phyloP scores from a whole-genome alignment of 2,329 filamentous ascomycete species.

The Bimuria novae-zelandiae region DNA sequence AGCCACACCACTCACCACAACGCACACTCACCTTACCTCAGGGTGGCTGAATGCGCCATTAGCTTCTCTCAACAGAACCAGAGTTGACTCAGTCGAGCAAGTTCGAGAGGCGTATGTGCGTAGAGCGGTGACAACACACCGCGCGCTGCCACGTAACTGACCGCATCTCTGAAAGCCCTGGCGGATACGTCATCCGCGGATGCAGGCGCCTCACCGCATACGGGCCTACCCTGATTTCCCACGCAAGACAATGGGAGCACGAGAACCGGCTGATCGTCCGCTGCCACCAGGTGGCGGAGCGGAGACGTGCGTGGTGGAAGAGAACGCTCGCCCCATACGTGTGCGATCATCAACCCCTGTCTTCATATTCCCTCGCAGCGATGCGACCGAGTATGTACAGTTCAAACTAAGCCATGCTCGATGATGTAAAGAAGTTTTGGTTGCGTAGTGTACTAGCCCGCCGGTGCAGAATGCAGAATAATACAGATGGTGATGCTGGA shows the following conservation, averaged over 20 bases:
- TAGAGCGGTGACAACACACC: conserved; percentile 5
- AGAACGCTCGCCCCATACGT: not conserved
- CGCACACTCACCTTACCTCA: not conserved
- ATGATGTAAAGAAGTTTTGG: not conserved
- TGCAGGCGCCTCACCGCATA: conserved; percentile 3
- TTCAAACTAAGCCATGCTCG: not conserved
- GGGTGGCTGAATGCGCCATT: not conserved
- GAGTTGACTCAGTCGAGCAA: not conserved
- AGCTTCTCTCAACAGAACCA: not conserved
- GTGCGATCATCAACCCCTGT: not conserved
- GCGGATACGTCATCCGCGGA: conserved; percentile 6
- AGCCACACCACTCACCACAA: not conserved
- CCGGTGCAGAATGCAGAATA: not conserved
- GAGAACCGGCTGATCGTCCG: not conserved
- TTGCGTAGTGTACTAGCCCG: not conserved
- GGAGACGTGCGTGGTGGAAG: not conserved
- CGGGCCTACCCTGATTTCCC: not conserved
- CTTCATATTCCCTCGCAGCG: too few species aligned
- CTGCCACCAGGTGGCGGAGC: not conserved
- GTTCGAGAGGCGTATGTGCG: not conserved
- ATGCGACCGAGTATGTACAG: conserved; percentile 2
- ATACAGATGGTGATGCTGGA: not conserved
- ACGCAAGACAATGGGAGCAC: not conserved
- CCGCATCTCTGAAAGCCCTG: not conserved
- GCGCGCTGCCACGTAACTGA: conserved; percentile 6